Evolutionary conservation across 192 early-diverging fungal genomes (phyloP), one percentile per base, ranked within the genome.

Genomic region (Gaertneriomyces sp.): DNA sequence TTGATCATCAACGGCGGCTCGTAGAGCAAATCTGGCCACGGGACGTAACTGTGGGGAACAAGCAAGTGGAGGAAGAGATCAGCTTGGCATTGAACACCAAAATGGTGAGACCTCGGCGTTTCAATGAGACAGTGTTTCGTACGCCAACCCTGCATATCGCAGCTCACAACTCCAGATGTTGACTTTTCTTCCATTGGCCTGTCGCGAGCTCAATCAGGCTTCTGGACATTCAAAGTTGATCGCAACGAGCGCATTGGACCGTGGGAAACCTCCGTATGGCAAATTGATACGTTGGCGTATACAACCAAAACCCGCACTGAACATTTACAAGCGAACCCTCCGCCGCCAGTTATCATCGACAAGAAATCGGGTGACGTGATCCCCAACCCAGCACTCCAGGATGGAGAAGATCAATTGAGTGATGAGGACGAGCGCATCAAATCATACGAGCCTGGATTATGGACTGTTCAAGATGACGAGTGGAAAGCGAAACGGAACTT

Each of bases 11-110:
- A 44, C 69, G 69, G 11, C 64, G 65, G 19, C 57, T 74, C 0
- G 73, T 79, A 2, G 79, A 83, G 60, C 76, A 79, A 57, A 25
- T 83, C 2, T 79, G 69, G 55, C 78, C 78, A 12, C 45, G 64
- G 12, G 81, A 81, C 52, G 74, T 79, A 38, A 51, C 71, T 1
- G 56, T 81, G 6, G 61, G 58, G 11, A 69, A 72, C 33, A 40
- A 73, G 38, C 74, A 72, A 16, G 45, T 81, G 17, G 69, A 78
- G 53, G 74, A 79, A 62, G 78, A 82, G 61, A 46, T 83, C 5
- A 75, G 73, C 9, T 68, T 81, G 16, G 50, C 43, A 38, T 58
- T 83, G 14, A 81, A 83, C 60, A 81, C 71, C 39, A 68, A 61
- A 10, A 79, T 79, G 50, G 76, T 79, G 69, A 4, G 59, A n/a